Evolutionary conservation across 768 basidiomycete species (phyloP), one percentile per base, ranked within the genome.

Genomic region (Lanmaoa pseudosensibilis): DNA sequence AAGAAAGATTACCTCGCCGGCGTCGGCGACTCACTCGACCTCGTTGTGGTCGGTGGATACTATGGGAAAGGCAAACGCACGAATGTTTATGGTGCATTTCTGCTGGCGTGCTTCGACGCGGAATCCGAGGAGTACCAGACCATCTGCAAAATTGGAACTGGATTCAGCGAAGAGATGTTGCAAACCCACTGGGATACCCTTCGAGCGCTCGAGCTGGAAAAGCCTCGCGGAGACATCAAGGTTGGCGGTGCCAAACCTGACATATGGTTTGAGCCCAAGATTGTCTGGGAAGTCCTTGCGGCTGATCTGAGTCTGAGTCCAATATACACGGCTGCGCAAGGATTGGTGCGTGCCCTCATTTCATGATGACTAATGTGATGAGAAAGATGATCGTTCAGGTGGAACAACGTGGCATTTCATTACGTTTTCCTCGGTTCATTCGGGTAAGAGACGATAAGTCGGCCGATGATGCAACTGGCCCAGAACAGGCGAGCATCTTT

Each of bases 1-100:
- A 99, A 99, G 78, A 98, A 99, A 68, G 97, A 98, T 72, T 99
- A 98, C 70, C 82, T 99, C 4, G 87, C 92, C 30, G 97, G 97
- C 3, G 84, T 98, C 10, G 97, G 97, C 25, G 97, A 99, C 74
- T 98, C 96, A 1, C 84, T 98, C 48, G 97, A 99, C 69, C 82
- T 99, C 6, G 93, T 96, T 46, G 97, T 98, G n/a, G 87, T 99
- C 11, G 97, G 97, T 9, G 97, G 86, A 16, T 98, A 98, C 73
- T 90, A 95, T 64, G 97, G 97, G 58, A 94, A 96, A 74, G 97
- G 97, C 55, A 99, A 99, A 73, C 88, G 97, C 51, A 97, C 96
- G 30, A 90, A 92, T 70, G 92, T 97, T 30, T 99, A 98, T 68
- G 97, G 97, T 49, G 97, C 97, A 13, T 98, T 97, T 83, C 82